A percentile compares a stretch with the other conserved stretches of the same genome.
Conservation (phyloP, 805 yeast genomes). For the Yarrowia porcina region DNA sequence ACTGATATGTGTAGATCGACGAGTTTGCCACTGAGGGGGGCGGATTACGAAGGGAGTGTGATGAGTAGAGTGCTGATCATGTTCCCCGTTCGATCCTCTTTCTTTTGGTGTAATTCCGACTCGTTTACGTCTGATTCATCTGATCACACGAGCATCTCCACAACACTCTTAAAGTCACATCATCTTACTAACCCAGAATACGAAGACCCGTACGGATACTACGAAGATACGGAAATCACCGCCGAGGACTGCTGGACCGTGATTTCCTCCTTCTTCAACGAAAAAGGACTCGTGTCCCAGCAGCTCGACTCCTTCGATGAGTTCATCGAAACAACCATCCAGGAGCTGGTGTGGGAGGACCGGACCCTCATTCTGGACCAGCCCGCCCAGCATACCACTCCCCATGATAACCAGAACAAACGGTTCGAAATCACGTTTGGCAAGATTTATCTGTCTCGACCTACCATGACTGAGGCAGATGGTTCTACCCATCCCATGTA, state of each 20-base stretch:
- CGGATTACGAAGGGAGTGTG: too few relatives aligned
- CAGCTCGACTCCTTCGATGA: conserved; percentile 98
- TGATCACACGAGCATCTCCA: too few relatives aligned
- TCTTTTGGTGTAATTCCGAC: too few relatives aligned
- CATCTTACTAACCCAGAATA: conserved; percentile 18
- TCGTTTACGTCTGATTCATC: too few relatives aligned
- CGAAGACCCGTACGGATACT: conserved; percentile 67
- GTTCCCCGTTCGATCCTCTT: too few relatives aligned
- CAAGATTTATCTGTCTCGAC: conserved; percentile 91
- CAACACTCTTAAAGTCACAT: too few relatives aligned
- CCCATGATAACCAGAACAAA: conserved; percentile 82
- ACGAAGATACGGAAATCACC: conserved; percentile 71
- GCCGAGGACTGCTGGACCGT: conserved; percentile 99
- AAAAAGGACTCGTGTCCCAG: conserved; percentile 95
- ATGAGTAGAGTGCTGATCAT: too few relatives aligned
- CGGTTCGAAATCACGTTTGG: conserved; percentile 97
- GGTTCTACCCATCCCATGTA: conserved; percentile 99
- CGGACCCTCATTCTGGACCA: conserved; percentile 91
- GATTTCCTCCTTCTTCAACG: conserved; percentile 91
- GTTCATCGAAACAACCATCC: conserved; percentile 93
- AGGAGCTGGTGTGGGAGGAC: conserved; percentile 95
- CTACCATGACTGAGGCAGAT: conserved; percentile 98
- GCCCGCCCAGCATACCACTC: conserved; percentile 95
- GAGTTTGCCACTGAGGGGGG: too few relatives aligned
- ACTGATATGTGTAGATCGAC: too few relatives aligned